These are phyloP conservation scores for Hanseniaspora mollemarum DNA, from an alignment of 805 yeast species.

Conservation along the genomic window DNA sequence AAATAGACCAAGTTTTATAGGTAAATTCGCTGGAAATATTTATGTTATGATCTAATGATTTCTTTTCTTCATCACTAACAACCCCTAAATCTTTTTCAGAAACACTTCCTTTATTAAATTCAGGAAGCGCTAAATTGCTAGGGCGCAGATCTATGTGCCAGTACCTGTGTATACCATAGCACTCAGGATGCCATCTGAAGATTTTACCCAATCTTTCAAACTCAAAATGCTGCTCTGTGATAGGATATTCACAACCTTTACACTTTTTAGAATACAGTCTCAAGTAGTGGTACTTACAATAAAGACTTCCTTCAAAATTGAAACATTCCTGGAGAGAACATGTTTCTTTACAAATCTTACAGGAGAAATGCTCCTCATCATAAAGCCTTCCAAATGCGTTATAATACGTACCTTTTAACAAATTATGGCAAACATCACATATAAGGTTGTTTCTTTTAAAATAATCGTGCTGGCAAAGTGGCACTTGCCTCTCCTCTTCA, in stretches of 20 bases:
- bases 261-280: conserved; percentile 74
- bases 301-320: conserved; percentile 71
- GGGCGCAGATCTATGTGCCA: conserved; percentile 81
- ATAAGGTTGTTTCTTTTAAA: conserved; percentile 73
- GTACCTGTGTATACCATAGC: conserved; percentile 93
- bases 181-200: conserved; percentile 98
- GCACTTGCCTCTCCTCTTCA: conserved; percentile 36
- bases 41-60: conserved; percentile 47
- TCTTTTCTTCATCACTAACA: conserved; percentile 15
- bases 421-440: conserved; percentile 76
- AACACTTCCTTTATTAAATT: conserved; percentile 23
- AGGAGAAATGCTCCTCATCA: conserved; percentile 90
- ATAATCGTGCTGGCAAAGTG: conserved; percentile 85
- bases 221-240: conserved; percentile 88
- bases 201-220: conserved; percentile 79
- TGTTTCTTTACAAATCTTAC: conserved; percentile 71
- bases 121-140: conserved; percentile 41
- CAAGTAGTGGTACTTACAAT: conserved; percentile 89
- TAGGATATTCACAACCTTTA: conserved; percentile 86
- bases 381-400: conserved; percentile 86
- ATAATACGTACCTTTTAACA: conserved; percentile 83
- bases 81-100: conserved; percentile 23
- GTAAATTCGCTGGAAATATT: conserved; percentile 50
- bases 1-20: conserved; percentile 66
- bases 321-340: conserved; percentile 88